A percentile compares a stretch with the other conserved stretches of the same genome.
Evolutionary conservation across 129 eudicot species (phyloP).

Genomic region (Tanacetum coccineum): DNA sequence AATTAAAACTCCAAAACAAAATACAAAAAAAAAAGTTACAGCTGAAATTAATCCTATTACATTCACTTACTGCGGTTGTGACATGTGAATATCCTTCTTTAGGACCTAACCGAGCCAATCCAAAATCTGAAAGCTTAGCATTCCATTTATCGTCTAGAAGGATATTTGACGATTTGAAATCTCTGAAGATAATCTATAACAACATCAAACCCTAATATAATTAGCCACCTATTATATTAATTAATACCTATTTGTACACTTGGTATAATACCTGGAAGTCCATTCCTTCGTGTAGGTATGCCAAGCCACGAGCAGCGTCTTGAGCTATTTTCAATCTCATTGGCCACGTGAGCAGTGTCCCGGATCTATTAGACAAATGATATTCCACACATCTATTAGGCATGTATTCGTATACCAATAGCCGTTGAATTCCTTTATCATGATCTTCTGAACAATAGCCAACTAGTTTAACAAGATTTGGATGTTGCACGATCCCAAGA

Average conservation of each 20-base stretch:
- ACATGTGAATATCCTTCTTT: conserved; percentile 83
- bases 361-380: conserved; percentile 60
- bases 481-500: conserved; percentile 79
- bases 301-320: conserved; percentile 86
- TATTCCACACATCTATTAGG: conserved; percentile 73
- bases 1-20: no score
- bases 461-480: conserved; percentile 70
- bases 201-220: not conserved
- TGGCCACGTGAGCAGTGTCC: conserved; percentile 58
- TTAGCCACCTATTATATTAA: not conserved
- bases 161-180: conserved; percentile 89
- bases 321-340: conserved; percentile 76
- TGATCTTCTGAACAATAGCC: conserved; percentile 96
- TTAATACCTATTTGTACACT: not conserved
- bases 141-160: conserved; percentile 91
- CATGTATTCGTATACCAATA: conserved; percentile 75
- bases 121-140: conserved; percentile 93
- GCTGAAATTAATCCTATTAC: not conserved
- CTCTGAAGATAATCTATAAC: conserved; percentile 78
- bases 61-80: conserved; percentile 71
- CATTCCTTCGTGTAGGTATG: conserved; percentile 84
- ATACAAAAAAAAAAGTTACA: not conserved
- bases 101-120: conserved; percentile 92
- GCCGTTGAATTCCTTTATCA: conserved; percentile 85
- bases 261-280: conserved; percentile 61